These are phyloP conservation scores for Trichoderma sp. DNA, from an alignment of 2,329 filamentous ascomycete species.

Conservation along the genomic window DNA sequence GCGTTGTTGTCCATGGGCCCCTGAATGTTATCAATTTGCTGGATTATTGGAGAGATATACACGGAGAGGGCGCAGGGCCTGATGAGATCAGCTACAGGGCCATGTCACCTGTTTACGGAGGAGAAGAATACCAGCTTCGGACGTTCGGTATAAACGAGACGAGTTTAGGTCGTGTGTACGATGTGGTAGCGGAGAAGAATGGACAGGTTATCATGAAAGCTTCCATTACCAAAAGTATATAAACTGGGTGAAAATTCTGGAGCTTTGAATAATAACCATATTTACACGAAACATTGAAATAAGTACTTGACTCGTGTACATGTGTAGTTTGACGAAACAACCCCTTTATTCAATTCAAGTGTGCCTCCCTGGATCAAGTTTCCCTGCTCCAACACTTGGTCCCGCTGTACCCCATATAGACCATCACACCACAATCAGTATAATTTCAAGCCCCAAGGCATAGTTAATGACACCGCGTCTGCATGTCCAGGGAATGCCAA, in stretches of 20 bases:
- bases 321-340: background rate
- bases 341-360: background rate
- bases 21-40: slow-evolving; percentile 73
- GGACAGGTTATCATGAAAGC: slow-evolving; percentile 42
- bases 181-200: slow-evolving; percentile 50
- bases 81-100: slow-evolving; percentile 65
- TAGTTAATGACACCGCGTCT: background rate
- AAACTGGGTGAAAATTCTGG: background rate
- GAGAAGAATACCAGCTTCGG: slow-evolving; percentile 64
- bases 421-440: background rate
- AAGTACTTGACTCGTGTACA: background rate
- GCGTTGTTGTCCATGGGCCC: slow-evolving; percentile 77
- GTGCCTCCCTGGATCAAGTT: background rate
- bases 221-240: slow-evolving; percentile 30
- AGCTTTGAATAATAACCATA: background rate
- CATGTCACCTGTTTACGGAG: slow-evolving; percentile 68
- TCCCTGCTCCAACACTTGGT: background rate
- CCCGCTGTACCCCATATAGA: background rate
- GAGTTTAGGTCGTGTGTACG: slow-evolving; percentile 40
- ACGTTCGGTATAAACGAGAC: slow-evolving; percentile 45
- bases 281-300: background rate
- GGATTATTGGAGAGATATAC: slow-evolving; percentile 63
- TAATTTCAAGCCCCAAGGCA: background rate
- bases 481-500: background rate
- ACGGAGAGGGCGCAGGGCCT: slow-evolving; percentile 34